Conservation (phyloP, 768 basidiomycete genomes). For the Suillus americanus region DNA sequence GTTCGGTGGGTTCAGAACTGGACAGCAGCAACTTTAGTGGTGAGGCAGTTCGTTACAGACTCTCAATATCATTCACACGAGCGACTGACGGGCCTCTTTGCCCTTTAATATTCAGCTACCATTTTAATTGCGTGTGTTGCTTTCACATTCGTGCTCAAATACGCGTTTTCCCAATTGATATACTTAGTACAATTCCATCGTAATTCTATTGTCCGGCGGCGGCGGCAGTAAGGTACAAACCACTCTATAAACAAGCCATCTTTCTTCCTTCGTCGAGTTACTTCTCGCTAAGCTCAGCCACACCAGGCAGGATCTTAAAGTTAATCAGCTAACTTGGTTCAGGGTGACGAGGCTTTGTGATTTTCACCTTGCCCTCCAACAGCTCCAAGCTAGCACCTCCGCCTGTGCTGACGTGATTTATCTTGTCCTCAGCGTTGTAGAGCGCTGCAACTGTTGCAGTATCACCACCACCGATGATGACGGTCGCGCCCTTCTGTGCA, state of each 20-base stretch:
- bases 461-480: conserved; percentile 95
- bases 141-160: not conserved
- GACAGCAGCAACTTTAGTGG: no score
- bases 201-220: not conserved
- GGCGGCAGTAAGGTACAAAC: conserved; percentile 4
- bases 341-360: not conserved
- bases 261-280: not conserved
- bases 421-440: conserved; percentile 76
- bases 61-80: not conserved
- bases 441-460: conserved; percentile 97
- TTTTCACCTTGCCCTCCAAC: conserved; percentile 91
- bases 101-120: not conserved
- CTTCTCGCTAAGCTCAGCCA: conserved; percentile 87
- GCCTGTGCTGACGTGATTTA: conserved; percentile 97
- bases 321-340: conserved; percentile 15
- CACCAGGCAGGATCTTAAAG: conserved; percentile 79
- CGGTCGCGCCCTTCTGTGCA: conserved; percentile 79
- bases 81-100: not conserved
- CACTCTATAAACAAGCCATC: not conserved
- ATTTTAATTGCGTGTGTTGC: not conserved
- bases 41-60: not conserved
- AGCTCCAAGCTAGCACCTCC: conserved; percentile 93
- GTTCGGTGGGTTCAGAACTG: no score
- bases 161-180: not conserved
- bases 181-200: not conserved